A percentile compares a stretch with the other conserved stretches of the same genome.
phyloP scores from a whole-genome alignment of 768 basidiomycete genomes.

The Leccinellum albellum region DNA sequence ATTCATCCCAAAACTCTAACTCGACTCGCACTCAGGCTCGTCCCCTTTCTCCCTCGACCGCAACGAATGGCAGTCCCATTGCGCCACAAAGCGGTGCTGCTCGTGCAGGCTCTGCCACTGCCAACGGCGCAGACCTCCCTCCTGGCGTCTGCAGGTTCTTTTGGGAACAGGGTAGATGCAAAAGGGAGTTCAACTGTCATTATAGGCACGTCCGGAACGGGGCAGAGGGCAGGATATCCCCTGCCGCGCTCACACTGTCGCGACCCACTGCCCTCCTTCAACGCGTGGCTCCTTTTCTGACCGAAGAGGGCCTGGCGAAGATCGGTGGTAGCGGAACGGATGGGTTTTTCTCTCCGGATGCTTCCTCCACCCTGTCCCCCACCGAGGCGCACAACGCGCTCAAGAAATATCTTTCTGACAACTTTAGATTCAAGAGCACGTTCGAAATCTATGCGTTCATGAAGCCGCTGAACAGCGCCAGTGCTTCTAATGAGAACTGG shows the following conservation, averaged over 20 bases:
- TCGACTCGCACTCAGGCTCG: neutral
- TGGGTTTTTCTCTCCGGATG: constrained; percentile 37
- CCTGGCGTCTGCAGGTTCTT: constrained; percentile 45
- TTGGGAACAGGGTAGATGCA: constrained; percentile 47
- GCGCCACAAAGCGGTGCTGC: neutral
- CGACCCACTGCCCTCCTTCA: constrained; percentile 18
- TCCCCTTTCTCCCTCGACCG: constrained; percentile 5
- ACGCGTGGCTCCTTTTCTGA: constrained; percentile 43
- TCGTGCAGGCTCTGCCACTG: constrained; percentile 1
- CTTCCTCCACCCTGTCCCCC: constrained; percentile 35
- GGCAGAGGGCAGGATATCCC: constrained; percentile 1
- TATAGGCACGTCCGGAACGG: constrained; percentile 35
- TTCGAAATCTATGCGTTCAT: constrained; percentile 47
- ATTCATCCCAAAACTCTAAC: constrained; percentile 12
- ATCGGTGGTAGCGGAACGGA: constrained; percentile 42
- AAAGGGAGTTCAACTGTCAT: constrained; percentile 42
- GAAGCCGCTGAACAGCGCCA: constrained; percentile 35
- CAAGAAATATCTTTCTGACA: constrained; percentile 40
- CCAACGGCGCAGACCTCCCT: constrained; percentile 7
- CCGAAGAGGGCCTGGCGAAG: constrained; percentile 42
- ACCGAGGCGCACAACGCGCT: constrained; percentile 45
- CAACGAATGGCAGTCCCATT: constrained; percentile 1
- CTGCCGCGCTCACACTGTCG: neutral
- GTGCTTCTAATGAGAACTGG: constrained; percentile 38
- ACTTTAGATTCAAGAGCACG: constrained; percentile 39